Evolutionary conservation across 495 filamentous ascomycete genomes (phyloP).

Genomic region (Neurospora terricola): DNA sequence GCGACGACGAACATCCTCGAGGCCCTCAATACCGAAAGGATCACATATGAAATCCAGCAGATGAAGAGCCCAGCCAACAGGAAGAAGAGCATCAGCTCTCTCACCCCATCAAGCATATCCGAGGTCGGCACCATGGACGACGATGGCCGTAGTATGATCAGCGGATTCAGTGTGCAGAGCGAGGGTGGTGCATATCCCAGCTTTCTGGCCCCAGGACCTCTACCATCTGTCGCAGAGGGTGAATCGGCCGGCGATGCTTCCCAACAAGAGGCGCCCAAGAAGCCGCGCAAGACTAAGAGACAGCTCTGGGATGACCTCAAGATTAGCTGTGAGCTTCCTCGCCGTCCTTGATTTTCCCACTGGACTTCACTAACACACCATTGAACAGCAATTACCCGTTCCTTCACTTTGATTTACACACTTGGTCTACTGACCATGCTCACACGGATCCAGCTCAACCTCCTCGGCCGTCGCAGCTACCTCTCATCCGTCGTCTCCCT

Average conservation of each 20-base stretch:
- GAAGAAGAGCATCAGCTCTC: constrained; percentile 50
- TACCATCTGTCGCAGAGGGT: constrained; percentile 24
- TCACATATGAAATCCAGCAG: constrained; percentile 84
- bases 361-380: constrained; percentile 13
- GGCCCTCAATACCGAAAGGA: constrained; percentile 77
- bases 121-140: constrained; percentile 52
- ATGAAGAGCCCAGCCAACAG: constrained; percentile 67
- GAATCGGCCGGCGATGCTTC: constrained; percentile 27
- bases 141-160: constrained; percentile 66
- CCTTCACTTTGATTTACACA: constrained; percentile 87
- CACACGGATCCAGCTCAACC: constrained; percentile 92
- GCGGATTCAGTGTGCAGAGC: constrained; percentile 48
- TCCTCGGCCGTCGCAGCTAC: constrained; percentile 90
- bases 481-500: constrained; percentile 87
- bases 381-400: constrained; percentile 69
- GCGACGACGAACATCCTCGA: constrained; percentile 81
- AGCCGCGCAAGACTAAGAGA: constrained; percentile 68
- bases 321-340: constrained; percentile 64
- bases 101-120: constrained; percentile 59
- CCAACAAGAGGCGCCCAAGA: constrained; percentile 20
- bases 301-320: constrained; percentile 98
- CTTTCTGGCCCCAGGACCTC: constrained; percentile 38
- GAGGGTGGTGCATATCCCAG: constrained; percentile 71
- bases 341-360: not conserved
- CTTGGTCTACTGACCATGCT: constrained; percentile 81